Evolutionary conservation across 2,329 filamentous ascomycete species (phyloP), one percentile per base, ranked within the genome.

Genomic region (Didymella segeticola): DNA sequence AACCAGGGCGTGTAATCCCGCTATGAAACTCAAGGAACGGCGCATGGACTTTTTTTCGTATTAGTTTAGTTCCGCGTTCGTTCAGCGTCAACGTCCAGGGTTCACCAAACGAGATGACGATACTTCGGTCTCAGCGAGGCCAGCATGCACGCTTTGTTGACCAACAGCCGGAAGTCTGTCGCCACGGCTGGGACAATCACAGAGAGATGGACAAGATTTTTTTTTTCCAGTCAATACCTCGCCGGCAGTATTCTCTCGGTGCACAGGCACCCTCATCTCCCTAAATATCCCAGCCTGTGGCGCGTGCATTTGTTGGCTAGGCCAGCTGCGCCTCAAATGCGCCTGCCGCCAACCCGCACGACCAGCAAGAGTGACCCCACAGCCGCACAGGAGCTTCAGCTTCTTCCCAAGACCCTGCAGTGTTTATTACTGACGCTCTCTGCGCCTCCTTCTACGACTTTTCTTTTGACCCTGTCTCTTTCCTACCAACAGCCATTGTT

Each of bases 311-410:
- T 29, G 50, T 30, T 43, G 23, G 47, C 56, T 55, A 62, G 62
- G 53, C 43, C 49, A 47, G 57, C 64, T 61, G 62, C 58, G 59
- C 58, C 61, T 59, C 62, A 50, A 48, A 43, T 41, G 45, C 30
- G 45, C 49, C 56, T 57, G 55, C 60, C 59, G 58, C 59, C 54
- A 62, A 57, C 37, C 60, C 60, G 58, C 63, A 56, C 37, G 58
- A 58, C 56, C 58, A 56, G 57, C 59, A 56, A 61, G 55, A 59
- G 55, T 53, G 66, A 62, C 66, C 63, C 66, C 66, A 68, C 65
- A 61, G 57, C 54, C 54, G 57, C 60, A 56, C 53, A 63, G 52
- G 60, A 53, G 58, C 57, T 53, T 57, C 63, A 61, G 43, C 57
- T 46, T 33, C 43, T 52, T 56, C 46, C 53, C 57, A 57, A 56